Evolutionary conservation across 164 flowering plant genomes (phyloP).

Genomic region (Stephania cephalantha): DNA sequence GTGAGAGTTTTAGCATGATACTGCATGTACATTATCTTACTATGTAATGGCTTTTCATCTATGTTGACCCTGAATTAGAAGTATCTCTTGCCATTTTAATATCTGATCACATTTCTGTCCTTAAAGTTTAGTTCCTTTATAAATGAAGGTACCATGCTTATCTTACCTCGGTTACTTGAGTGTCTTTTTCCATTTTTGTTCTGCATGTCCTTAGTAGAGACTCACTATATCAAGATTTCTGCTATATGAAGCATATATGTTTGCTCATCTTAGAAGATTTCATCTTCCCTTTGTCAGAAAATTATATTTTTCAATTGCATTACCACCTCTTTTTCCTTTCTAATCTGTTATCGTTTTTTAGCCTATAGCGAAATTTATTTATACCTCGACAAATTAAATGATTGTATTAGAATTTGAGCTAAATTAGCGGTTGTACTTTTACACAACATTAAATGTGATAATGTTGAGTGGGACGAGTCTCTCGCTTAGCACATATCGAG

Average conservation of each 20-base stretch:
- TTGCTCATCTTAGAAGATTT: neutral
- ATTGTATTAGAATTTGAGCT: too few relatives aligned
- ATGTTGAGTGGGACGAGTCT: neutral
- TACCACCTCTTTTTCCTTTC: neutral
- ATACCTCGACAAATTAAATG: neutral
- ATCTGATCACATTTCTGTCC: neutral
- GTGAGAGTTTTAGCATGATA: neutral
- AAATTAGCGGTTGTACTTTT: neutral
- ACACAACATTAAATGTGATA: neutral
- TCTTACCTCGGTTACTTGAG: neutral
- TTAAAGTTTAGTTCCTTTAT: neutral
- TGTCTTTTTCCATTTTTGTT: neutral
- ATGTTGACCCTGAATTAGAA: neutral
- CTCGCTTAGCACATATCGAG: neutral
- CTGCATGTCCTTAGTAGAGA: neutral
- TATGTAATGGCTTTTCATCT: neutral
- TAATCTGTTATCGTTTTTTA: neutral
- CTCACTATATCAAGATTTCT: neutral
- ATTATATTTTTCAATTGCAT: neutral
- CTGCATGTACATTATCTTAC: neutral
- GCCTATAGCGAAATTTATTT: neutral
- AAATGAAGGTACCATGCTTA: neutral
- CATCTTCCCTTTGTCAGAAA: neutral
- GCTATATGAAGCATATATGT: neutral
- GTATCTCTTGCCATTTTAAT: neutral